phyloP scores from a whole-genome alignment of 169 alveolate genomes.

The Neospora caninum region DNA sequence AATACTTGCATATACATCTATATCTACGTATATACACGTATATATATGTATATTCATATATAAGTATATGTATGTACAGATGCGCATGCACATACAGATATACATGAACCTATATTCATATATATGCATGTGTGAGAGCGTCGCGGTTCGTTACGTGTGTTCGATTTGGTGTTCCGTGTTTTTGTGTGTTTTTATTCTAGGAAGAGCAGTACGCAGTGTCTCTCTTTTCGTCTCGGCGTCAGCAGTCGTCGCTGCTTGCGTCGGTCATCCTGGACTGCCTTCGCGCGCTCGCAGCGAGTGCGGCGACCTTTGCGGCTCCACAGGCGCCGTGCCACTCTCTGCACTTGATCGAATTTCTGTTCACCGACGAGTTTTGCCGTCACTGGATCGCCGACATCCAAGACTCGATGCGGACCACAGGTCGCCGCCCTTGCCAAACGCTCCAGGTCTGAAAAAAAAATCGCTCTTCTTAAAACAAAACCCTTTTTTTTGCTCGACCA shows the following conservation, averaged over 20 bases:
- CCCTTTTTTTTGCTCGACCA: too few relatives aligned
- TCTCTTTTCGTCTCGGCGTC: not conserved
- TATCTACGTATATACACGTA: too few relatives aligned
- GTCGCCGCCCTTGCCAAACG: constrained; percentile 9
- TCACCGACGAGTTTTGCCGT: constrained; percentile 21
- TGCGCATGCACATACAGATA: not conserved
- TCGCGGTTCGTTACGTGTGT: not conserved
- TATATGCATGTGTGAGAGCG: not conserved
- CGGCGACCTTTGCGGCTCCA: not conserved
- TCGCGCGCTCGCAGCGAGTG: not conserved
- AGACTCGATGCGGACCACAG: not conserved
- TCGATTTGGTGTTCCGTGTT: not conserved
- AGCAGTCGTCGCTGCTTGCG: constrained; percentile 36
- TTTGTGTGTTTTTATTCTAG: not conserved
- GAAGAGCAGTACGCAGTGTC: not conserved
- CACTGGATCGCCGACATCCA: constrained; percentile 28
- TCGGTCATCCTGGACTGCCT: constrained; percentile 41
- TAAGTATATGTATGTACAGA: not conserved
- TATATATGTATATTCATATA: too few relatives aligned
- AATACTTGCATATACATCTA: too few relatives aligned
- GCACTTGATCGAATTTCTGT: not conserved
- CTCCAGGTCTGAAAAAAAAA: constrained; percentile 11
- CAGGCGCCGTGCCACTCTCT: not conserved
- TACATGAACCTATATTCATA: not conserved
- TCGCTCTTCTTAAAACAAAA: too few relatives aligned